Evolutionary conservation across 805 yeast species (phyloP).

Genomic region (Candida fluviatilis): DNA sequence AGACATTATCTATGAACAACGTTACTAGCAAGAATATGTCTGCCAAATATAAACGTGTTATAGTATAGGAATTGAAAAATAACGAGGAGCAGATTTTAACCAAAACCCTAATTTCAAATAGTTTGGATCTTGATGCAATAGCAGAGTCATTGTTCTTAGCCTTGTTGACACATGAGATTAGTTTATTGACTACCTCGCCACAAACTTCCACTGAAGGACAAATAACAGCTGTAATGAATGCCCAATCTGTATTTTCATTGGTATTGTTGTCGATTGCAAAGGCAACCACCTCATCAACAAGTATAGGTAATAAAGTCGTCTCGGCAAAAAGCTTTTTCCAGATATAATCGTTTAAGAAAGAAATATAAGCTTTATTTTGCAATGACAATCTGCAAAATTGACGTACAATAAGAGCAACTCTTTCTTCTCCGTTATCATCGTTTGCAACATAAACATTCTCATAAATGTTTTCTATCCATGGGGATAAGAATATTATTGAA

Average conservation of each 20-base stretch:
- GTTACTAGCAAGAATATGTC: constrained; percentile 69
- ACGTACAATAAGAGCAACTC: constrained; percentile 57
- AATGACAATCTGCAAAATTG: constrained; percentile 58
- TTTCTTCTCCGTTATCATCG: constrained; percentile 56
- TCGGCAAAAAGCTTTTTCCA: constrained; percentile 69
- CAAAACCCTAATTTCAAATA: constrained; percentile 70
- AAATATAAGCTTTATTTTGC: constrained; percentile 42
- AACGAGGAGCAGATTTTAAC: constrained; percentile 59
- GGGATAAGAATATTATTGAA: constrained; percentile 52
- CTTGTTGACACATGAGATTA: constrained; percentile 51
- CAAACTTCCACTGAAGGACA: constrained; percentile 74
- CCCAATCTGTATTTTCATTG: constrained; percentile 64
- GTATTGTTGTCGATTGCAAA: constrained; percentile 74
- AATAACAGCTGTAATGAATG: constrained; percentile 56
- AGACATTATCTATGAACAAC: constrained; percentile 50
- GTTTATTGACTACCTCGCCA: constrained; percentile 55
- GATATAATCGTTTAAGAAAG: constrained; percentile 53
- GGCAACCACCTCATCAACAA: constrained; percentile 71
- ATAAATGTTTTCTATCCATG: constrained; percentile 72
- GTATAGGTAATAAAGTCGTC: constrained; percentile 49
- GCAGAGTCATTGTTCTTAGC: constrained; percentile 41
- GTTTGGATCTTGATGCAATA: constrained; percentile 41
- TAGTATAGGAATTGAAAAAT: constrained; percentile 64
- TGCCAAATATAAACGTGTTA: constrained; percentile 62
- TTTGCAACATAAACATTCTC: constrained; percentile 50